Base-by-base conservation (phyloP, 1,284 basidiomycete genomes). In the Microbotryum silenes-acaulis region DNA sequence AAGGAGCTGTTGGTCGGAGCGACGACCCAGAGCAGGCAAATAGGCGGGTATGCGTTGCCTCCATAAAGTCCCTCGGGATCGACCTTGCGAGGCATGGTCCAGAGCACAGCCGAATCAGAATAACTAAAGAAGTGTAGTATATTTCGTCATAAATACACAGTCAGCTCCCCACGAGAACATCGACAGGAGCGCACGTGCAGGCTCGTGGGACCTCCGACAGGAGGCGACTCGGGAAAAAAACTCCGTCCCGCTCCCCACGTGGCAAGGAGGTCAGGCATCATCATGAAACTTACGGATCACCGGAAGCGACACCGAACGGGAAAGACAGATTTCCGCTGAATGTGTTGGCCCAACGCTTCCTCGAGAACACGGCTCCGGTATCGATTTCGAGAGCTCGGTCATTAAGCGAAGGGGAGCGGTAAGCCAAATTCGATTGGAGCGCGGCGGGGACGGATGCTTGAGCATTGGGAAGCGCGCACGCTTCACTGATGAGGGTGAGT, bases 21-120 rank as follows among this genome's bases (percentile, higher is more conserved):
- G 77, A 72, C 84, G 85, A 61, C 81, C 77, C 56, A 66, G 5
- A 53, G 54, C 6, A 66, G 10, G 44, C 61, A 63, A 21, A 63
- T 56, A 1, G 64, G 57, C 25, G 62, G 59, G 31, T 46, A 61
- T 16, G 58, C 58, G 37, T 57, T 56, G 18, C 51, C 57, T 25
- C 51, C 60, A 21, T 61, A 57, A 1, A 55, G 25, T 14, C 62
- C 58, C 18, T 29, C 58, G 10, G 45, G 42, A 23, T 56, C 57
- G 27, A 56, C 14, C 56, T 62, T 62, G 66, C 62, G 57, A 37
- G 61, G 61, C 50, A 60, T 57, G 2, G 84, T 85, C 84, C 84
- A 85, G 18, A 86, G 78, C 42, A 85, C 76, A 44, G 84, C 79
- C 42, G 82, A 83, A 9, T 77, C 78, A 65, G 82, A 81, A 54